These are phyloP conservation scores for Solanum chiquidenum DNA, from an alignment of 257 asterid genomes.

Conservation along the genomic window DNA sequence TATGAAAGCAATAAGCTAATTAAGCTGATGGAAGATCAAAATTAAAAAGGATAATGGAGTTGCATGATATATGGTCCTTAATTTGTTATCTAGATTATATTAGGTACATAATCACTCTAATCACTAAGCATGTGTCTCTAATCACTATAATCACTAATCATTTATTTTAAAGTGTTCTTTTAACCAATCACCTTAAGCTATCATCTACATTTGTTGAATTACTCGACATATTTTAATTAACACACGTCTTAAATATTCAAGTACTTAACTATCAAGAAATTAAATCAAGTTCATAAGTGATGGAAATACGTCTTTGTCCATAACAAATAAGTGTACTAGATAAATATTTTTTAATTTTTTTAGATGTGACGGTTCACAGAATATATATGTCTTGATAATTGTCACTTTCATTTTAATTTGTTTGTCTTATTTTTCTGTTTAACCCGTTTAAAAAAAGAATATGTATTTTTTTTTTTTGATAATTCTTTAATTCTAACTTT, in stretches of 20 bases:
- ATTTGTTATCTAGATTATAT: not conserved
- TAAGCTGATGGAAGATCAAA: not conserved
- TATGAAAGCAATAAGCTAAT: not conserved
- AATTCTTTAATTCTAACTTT: not conserved
- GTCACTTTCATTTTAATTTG: not conserved
- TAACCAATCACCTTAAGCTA: not conserved
- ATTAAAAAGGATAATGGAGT: not conserved
- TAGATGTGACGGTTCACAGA: not conserved
- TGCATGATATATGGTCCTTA: not conserved
- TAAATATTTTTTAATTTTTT: not conserved
- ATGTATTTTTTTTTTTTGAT: too few relatives aligned
- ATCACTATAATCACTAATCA: not conserved
- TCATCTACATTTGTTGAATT: not conserved
- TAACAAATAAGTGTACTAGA: not conserved
- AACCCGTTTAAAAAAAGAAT: not conserved
- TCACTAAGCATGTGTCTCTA: not conserved
- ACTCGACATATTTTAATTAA: not conserved
- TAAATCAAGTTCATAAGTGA: not conserved
- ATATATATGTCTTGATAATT: not conserved
- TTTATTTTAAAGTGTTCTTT: not conserved
- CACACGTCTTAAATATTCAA: not conserved
- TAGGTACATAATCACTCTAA: not conserved
- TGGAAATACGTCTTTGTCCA: not conserved
- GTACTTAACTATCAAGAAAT: not conserved
- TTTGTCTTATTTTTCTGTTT: not conserved